phyloP scores from a whole-genome alignment of 2,329 filamentous ascomycete species.

The Colletotrichum sp. region DNA sequence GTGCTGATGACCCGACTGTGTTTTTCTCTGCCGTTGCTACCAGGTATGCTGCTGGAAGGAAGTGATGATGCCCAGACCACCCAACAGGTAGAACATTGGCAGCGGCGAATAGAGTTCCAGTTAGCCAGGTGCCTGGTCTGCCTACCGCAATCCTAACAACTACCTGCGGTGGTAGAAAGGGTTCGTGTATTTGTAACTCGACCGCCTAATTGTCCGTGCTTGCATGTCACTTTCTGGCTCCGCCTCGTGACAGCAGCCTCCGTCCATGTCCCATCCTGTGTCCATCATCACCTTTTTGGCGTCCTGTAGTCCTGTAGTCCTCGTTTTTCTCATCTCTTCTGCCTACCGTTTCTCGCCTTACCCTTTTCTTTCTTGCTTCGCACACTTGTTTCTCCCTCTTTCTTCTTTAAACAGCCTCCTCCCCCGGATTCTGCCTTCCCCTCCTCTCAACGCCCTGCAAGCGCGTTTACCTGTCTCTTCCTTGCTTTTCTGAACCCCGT shows the following conservation, averaged over 20 bases:
- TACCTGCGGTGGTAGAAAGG: not conserved
- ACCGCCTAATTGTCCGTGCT: conserved; percentile 9
- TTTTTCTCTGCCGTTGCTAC: not conserved
- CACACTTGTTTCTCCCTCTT: not conserved
- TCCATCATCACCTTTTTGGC: not conserved
- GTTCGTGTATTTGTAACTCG: not conserved
- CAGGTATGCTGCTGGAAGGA: not conserved
- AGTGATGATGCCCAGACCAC: not conserved
- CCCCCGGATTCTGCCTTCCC: not conserved
- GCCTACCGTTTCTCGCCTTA: not conserved
- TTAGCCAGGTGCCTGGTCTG: not conserved
- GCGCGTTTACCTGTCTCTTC: not conserved
- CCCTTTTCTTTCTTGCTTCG: not conserved
- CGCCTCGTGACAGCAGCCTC: conserved; percentile 16
- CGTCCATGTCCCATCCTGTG: not conserved
- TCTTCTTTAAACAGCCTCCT: not conserved
- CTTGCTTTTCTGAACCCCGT: not conserved
- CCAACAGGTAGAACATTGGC: not conserved
- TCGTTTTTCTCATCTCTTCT: not conserved
- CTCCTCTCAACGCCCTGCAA: not conserved
- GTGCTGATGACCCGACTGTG: not conserved
- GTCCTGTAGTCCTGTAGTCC: not conserved
- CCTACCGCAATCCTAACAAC: not conserved
- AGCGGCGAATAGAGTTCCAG: not conserved
- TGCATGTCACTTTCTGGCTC: conserved; percentile 10